Percentiles rank a stretch among this genome's conserved stretches.
These are phyloP conservation scores for Dacryopinax primogenitus DNA, from an alignment of 768 basidiomycete species.

Conservation along the genomic window DNA sequence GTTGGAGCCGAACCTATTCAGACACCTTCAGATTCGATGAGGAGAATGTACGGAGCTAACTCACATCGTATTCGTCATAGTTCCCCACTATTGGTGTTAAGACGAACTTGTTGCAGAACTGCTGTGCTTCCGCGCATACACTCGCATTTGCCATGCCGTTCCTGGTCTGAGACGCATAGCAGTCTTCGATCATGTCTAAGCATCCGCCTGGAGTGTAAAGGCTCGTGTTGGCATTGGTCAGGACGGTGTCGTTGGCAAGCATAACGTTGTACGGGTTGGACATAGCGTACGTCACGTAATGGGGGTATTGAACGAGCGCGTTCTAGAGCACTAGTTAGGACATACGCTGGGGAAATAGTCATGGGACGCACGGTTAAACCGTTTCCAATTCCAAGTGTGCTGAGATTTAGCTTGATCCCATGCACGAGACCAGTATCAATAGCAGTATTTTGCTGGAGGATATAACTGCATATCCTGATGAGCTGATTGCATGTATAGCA, in stretches of 20 bases:
- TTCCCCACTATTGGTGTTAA: constrained; percentile 42
- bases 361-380: constrained; percentile 39
- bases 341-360: not conserved
- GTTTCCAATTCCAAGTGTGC: constrained; percentile 49
- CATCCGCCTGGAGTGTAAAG: constrained; percentile 39
- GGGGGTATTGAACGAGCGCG: constrained; percentile 42
- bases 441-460: constrained; percentile 46
- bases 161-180: constrained; percentile 32
- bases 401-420: constrained; percentile 44
- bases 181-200: constrained; percentile 32
- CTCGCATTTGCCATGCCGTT: constrained; percentile 35
- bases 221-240: constrained; percentile 31
- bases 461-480: constrained; percentile 34
- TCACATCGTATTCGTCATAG: constrained; percentile 46
- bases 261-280: constrained; percentile 46
- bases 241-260: constrained; percentile 34
- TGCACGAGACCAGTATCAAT: constrained; percentile 36
- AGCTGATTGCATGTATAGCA: not conserved
- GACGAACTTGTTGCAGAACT: constrained; percentile 45
- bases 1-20: not conserved
- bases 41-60: constrained; percentile 13
- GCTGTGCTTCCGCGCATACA: constrained; percentile 45
- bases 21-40: not conserved
- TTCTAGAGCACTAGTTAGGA: constrained; percentile 20
- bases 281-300: constrained; percentile 43